Conservation (phyloP, 306 rosid genomes). For the Rubus idaeus region DNA sequence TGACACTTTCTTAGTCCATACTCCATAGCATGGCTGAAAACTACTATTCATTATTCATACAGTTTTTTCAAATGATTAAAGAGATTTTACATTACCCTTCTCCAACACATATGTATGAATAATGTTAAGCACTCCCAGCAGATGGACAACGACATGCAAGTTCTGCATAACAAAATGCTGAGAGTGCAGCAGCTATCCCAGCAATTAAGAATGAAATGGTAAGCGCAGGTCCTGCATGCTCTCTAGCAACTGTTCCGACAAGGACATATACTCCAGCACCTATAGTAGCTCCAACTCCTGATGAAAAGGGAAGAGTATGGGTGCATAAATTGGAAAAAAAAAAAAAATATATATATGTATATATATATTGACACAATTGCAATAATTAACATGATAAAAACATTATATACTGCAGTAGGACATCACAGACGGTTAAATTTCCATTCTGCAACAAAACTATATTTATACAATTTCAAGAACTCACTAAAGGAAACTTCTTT, state of each 20-base stretch:
- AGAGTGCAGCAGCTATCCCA: constrained; percentile 87
- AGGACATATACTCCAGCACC: constrained; percentile 96
- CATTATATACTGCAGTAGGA: neutral
- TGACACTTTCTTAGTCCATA: neutral
- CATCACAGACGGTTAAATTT: neutral
- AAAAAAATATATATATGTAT: too few species aligned
- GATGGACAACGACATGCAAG: constrained; percentile 89
- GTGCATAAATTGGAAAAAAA: neutral
- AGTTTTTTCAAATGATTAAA: neutral
- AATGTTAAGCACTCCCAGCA: constrained; percentile 96
- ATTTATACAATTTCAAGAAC: neutral
- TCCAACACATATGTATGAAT: constrained; percentile 84
- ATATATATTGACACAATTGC: neutral
- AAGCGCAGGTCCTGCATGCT: constrained; percentile 80
- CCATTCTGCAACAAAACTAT: neutral
- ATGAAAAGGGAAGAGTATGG: neutral
- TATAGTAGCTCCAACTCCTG: constrained; percentile 91
- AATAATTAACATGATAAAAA: neutral
- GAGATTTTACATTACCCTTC: constrained; percentile 61
- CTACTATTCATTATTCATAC: neutral
- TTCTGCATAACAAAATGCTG: constrained; percentile 96
- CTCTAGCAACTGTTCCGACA: constrained; percentile 92
- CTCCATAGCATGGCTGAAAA: neutral
- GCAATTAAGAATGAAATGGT: constrained; percentile 76
- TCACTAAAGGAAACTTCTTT: too few species aligned